Evolutionary conservation across 2,329 filamentous ascomycete genomes (phyloP).

Genomic region (Xylaria sp.): DNA sequence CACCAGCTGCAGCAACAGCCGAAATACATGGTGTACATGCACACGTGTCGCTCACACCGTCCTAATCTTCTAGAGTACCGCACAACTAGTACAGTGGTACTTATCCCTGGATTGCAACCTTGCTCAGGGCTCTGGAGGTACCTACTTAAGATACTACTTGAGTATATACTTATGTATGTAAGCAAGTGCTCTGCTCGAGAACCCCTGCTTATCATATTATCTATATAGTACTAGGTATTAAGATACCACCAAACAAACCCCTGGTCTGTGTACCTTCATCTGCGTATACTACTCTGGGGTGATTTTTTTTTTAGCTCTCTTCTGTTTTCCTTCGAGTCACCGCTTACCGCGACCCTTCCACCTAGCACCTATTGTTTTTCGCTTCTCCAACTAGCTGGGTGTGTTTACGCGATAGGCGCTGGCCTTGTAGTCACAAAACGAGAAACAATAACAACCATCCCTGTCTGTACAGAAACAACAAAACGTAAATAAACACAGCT

Average conservation of each 20-base stretch:
- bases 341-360: not conserved
- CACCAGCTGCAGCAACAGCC: too few species aligned
- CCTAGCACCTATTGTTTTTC: not conserved
- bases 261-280: not conserved
- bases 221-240: not conserved
- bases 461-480: not conserved
- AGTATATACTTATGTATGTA: not conserved
- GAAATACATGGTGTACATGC: not conserved
- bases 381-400: not conserved
- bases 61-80: not conserved
- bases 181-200: not conserved
- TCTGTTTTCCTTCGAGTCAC: not conserved
- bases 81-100: too few species aligned
- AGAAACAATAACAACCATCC: not conserved
- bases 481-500: not conserved
- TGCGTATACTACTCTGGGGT: not conserved
- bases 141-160: too few species aligned
- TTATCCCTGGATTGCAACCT: not conserved
- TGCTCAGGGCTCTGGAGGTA: not conserved
- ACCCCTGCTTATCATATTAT: constrained; percentile 1
- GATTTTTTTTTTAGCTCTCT: not conserved
- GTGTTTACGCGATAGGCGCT: not conserved
- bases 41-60: constrained; percentile 21
- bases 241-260: not conserved
- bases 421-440: not conserved